Conservation (phyloP, 257 asterid species). For the Przewalskia tangutica region DNA sequence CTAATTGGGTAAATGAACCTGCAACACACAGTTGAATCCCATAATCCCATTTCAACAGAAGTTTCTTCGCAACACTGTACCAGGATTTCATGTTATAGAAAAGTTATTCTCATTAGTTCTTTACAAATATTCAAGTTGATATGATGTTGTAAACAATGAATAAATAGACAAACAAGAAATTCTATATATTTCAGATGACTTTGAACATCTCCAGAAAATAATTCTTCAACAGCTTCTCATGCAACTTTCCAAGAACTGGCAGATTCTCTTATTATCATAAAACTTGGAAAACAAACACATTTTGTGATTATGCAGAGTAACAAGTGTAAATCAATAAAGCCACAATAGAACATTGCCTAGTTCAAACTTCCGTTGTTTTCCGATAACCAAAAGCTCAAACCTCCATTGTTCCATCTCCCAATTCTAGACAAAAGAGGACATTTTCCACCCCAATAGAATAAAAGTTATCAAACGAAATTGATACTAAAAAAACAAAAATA, state of each 20-base stretch:
- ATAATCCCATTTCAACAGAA: neutral
- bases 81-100: neutral
- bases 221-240: neutral
- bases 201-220: neutral
- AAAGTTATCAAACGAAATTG: neutral
- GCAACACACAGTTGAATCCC: neutral
- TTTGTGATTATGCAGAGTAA: neutral
- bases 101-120: neutral
- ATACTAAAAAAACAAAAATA: neutral
- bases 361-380: neutral
- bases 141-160: neutral
- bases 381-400: neutral
- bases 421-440: neutral
- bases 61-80: neutral
- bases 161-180: neutral
- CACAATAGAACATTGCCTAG: neutral
- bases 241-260: neutral
- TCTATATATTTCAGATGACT: neutral
- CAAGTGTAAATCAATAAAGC: neutral
- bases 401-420: neutral
- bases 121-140: neutral
- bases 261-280: neutral
- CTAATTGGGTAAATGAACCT: neutral
- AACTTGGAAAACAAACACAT: neutral
- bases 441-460: neutral